Conservation (phyloP, 2,329 filamentous ascomycete species). For the Microthyrium microscopicum region DNA sequence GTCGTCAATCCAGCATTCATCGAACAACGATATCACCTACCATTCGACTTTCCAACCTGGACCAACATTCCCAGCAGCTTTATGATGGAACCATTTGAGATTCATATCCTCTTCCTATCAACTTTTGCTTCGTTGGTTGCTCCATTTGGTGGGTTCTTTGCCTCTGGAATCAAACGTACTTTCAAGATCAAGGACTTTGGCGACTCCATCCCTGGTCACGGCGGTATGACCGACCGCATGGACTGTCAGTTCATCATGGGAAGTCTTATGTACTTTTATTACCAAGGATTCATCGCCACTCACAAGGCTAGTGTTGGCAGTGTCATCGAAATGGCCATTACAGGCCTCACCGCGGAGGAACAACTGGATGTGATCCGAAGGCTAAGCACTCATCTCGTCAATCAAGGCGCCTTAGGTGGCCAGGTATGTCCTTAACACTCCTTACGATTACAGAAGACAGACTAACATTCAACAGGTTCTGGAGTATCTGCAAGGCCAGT, state of each 20-base stretch:
- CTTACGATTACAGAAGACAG: not conserved
- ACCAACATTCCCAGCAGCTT: conserved; percentile 50
- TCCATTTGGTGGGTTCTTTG: conserved; percentile 96
- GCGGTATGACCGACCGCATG: conserved; percentile 97
- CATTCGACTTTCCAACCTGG: conserved; percentile 37
- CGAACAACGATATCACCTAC: conserved; percentile 56
- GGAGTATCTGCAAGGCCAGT: conserved; percentile 13
- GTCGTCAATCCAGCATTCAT: conserved; percentile 84
- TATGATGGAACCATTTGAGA: conserved; percentile 72
- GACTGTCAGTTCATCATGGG: conserved; percentile 99
- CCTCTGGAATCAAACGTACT: conserved; percentile 89
- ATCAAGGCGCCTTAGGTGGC: conserved; percentile 40
- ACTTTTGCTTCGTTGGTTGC: conserved; percentile 94
- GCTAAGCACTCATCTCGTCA: conserved; percentile 45
- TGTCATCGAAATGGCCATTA: conserved; percentile 83
- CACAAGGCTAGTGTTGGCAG: conserved; percentile 72
- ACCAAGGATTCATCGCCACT: conserved; percentile 87
- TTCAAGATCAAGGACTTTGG: conserved; percentile 99
- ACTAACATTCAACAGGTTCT: conserved; percentile 1
- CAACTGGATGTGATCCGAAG: conserved; percentile 63
- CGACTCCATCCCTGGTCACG: conserved; percentile 92
- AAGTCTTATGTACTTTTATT: conserved; percentile 96
- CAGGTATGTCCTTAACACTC: conserved; percentile 23
- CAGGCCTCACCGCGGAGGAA: conserved; percentile 70
- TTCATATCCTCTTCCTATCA: conserved; percentile 78